Percentiles rank a stretch among this genome's conserved stretches.
Conservation (phyloP, 2,329 filamentous ascomycete genomes). For the Epichloe brachyelytri region DNA sequence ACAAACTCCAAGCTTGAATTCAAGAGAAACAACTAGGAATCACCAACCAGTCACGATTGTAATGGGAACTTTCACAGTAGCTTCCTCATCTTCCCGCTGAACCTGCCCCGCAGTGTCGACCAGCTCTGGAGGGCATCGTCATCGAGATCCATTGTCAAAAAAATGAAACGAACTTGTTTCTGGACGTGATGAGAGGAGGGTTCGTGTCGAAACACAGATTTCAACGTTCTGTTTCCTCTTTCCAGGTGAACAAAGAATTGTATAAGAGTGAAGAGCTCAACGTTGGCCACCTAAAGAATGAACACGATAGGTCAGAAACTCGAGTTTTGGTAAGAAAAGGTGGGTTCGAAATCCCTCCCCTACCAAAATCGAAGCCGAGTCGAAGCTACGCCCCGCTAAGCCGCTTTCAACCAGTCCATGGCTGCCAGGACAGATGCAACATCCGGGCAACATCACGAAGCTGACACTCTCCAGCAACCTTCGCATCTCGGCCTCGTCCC, state of each 20-base stretch:
- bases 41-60: conserved; percentile 65
- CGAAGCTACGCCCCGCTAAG: conserved; percentile 6
- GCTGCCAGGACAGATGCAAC: no score
- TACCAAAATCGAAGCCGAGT: not conserved
- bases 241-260: not conserved
- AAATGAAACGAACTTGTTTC: not conserved
- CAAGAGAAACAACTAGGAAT: not conserved
- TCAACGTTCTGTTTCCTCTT: not conserved
- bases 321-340: not conserved
- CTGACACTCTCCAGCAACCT: not conserved
- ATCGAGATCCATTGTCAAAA: conserved; percentile 42
- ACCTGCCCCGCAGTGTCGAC: conserved; percentile 30
- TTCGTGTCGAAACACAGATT: not conserved
- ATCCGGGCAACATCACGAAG: no score
- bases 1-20: not conserved
- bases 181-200: not conserved
- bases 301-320: not conserved
- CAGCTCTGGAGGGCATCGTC: conserved; percentile 55
- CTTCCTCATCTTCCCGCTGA: conserved; percentile 30
- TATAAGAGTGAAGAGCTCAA: not conserved
- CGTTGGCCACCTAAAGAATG: not conserved
- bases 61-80: conserved; percentile 59
- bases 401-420: conserved; percentile 3
- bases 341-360: not conserved
- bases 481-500: not conserved